phyloP scores from a whole-genome alignment of 495 filamentous ascomycete species.

The Entonaema liquescens region DNA sequence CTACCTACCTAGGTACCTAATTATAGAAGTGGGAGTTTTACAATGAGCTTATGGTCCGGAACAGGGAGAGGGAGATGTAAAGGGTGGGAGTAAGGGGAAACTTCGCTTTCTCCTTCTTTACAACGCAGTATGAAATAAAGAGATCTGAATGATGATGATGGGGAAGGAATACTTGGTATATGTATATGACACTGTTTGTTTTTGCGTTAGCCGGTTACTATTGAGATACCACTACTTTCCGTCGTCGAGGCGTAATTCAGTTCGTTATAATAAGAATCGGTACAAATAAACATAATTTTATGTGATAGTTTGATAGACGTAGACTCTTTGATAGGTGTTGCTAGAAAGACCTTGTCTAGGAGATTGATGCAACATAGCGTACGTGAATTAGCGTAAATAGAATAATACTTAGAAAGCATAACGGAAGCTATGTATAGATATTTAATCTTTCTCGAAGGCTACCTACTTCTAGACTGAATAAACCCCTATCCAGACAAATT shows the following conservation, averaged over 20 bases:
- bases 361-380: neutral
- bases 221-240: constrained; percentile 26
- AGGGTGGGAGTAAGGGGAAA: neutral
- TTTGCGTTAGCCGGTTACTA: constrained; percentile 4
- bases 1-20: neutral
- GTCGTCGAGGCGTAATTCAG: neutral
- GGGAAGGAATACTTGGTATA: neutral
- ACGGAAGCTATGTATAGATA: no score
- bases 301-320: neutral
- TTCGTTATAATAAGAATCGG: neutral
- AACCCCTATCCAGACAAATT: no score
- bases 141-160: neutral
- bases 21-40: no score
- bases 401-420: no score
- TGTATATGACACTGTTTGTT: neutral
- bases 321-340: neutral
- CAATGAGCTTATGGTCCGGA: no score
- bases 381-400: neutral
- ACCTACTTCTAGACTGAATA: no score
- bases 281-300: neutral
- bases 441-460: neutral
- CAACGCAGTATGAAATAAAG: neutral
- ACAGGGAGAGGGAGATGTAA: neutral
- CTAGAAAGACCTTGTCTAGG: neutral
- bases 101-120: neutral